A percentile compares a stretch with the other conserved stretches of the same genome.
These are phyloP conservation scores for Castanospermum australe DNA, from an alignment of 306 rosid species.

Conservation along the genomic window DNA sequence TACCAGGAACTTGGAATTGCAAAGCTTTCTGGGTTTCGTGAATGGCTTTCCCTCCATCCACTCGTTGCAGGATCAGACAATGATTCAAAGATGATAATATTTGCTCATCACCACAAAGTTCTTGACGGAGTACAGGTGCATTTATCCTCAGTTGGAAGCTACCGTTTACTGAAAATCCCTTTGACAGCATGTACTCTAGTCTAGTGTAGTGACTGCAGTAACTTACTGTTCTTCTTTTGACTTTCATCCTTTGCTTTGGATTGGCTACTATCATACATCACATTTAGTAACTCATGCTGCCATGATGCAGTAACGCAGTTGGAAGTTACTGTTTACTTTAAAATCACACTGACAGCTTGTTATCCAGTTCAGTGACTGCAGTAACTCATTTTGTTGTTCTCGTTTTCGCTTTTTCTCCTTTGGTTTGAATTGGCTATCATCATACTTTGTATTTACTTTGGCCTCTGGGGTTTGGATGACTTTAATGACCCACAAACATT, in stretches of 20 bases:
- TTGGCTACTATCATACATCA: neutral
- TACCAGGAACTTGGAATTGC: slow-evolving; percentile 84
- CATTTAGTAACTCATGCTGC: slow-evolving; percentile 6
- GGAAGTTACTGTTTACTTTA: slow-evolving; percentile 18
- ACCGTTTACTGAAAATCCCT: slow-evolving; percentile 14
- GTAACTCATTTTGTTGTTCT: neutral
- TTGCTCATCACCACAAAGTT: slow-evolving; percentile 94
- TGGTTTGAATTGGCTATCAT: neutral
- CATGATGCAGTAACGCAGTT: slow-evolving; percentile 5
- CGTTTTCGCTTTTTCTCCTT: neutral
- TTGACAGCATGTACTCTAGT: neutral
- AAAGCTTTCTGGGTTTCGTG: slow-evolving; percentile 83
- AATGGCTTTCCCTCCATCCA: slow-evolving; percentile 92
- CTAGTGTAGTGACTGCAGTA: neutral
- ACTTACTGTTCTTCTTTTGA: neutral
- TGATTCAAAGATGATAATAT: slow-evolving; percentile 82
- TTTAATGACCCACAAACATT: neutral
- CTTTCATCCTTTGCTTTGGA: neutral
- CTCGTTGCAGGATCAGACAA: slow-evolving; percentile 58
- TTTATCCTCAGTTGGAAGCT: slow-evolving; percentile 24
- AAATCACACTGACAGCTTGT: neutral
- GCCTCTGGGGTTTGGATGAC: slow-evolving; percentile 9
- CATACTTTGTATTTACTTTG: neutral
- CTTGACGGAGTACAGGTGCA: slow-evolving; percentile 89
- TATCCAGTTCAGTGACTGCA: neutral